Evolutionary conservation across 148 eudicot species (phyloP).

Genomic region (Heliamphora exappendiculata): DNA sequence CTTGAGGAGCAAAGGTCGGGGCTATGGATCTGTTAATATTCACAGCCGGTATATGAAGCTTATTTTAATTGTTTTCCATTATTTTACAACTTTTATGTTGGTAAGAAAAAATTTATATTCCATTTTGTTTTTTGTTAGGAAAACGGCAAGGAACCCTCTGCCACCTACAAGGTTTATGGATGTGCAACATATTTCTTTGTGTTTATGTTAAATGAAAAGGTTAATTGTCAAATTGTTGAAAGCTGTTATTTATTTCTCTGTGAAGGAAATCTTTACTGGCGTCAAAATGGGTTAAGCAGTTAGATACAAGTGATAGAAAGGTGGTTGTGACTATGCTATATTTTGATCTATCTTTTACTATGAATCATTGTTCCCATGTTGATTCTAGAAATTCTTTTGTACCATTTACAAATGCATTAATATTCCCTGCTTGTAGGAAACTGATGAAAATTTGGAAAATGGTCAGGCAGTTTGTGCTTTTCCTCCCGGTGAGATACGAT

Average conservation of each 20-base stretch:
- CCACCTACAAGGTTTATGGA: constrained; percentile 39
- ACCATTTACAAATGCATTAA: neutral
- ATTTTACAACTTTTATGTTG: neutral
- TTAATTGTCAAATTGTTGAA: constrained; percentile 5
- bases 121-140: constrained; percentile 30
- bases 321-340: constrained; percentile 23
- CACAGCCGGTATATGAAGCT: constrained; percentile 25
- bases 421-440: constrained; percentile 34
- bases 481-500: constrained; percentile 50
- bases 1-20: constrained; percentile 24
- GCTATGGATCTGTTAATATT: constrained; percentile 21
- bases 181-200: constrained; percentile 8
- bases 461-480: constrained; percentile 34
- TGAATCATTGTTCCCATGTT: constrained; percentile 6
- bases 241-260: constrained; percentile 16
- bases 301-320: constrained; percentile 22
- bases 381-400: neutral
- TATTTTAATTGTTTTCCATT: neutral
- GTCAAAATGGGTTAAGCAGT: constrained; percentile 30
- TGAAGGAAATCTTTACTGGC: constrained; percentile 65
- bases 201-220: neutral
- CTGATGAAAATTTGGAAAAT: constrained; percentile 27
- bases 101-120: neutral
- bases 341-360: neutral
- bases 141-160: constrained; percentile 23